Evolutionary conservation across 108 stramenopile species (phyloP), one percentile per base, ranked within the genome.

Genomic region (Cyclotella kingstonii): DNA sequence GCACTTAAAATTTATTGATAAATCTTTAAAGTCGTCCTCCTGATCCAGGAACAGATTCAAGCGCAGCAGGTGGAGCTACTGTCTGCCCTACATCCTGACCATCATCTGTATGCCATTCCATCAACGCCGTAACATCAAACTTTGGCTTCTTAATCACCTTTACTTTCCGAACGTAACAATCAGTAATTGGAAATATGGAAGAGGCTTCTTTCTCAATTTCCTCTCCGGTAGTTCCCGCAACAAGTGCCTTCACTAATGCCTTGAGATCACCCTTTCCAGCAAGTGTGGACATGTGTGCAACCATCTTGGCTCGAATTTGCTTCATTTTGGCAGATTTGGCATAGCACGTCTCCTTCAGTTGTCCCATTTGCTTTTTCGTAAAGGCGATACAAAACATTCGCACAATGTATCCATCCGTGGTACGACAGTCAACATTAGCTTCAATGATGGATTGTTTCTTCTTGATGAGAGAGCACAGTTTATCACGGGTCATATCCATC

Each of bases 71-170:
- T 39, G 80, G 90, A 15, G 88, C 94, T 53, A 83, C 86, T 60
- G 86, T 82, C 23, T 78, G 81, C 42, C 77, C 80, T 11, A 89
- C 90, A 45, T 84, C 79, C 33, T 78, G 80, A 42, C 92, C 96
- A 49, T 90, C 88, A 30, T 93, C 95, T 49, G 68, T 93, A 81
- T 99, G 99, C 93, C 97, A 94, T 76, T 99, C 99, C 99, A 99
- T 99, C 50, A 99, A 87, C 58, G 95, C 95, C 44, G 86, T 86
- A 19, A 99, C 91, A 89, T 99, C 99, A 68, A 99, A 99, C 88
- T 98, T 98, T 45, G 99, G 99, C 93, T 98, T 98, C 95, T 98
- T 98, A 47, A 99, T 84, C 28, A 98, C 96, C 97, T 99, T 99
- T 27, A 97, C 96, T 95, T 99, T 99, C 63, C 98, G 94, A 84